Evolutionary conservation across 805 yeast genomes (phyloP).

Genomic region (Wickerhamomyces alni): DNA sequence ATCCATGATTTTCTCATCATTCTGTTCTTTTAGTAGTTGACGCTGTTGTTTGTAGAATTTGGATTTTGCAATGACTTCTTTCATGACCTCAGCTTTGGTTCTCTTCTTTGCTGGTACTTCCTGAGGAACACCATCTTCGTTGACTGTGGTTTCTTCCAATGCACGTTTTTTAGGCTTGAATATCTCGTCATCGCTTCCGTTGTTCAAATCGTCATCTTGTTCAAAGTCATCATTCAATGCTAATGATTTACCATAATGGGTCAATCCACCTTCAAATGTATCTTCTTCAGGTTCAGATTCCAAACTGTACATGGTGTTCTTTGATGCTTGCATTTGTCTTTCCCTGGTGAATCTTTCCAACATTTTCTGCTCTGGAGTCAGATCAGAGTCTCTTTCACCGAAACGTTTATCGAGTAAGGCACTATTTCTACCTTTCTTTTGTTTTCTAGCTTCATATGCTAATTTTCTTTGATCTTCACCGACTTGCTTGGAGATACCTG

Average conservation of each 20-base stretch:
- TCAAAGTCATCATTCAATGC: conserved; percentile 51
- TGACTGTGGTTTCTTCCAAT: conserved; percentile 2
- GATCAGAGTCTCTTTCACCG: conserved; percentile 70
- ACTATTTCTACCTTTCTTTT: conserved; percentile 67
- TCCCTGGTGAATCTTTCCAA: conserved; percentile 91
- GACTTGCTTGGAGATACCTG: conserved; percentile 60
- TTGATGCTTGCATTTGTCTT: conserved; percentile 58
- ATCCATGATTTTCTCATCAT: conserved; percentile 55
- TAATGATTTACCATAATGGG: conserved; percentile 74
- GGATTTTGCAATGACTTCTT: conserved; percentile 78
- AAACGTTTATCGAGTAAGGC: conserved; percentile 81
- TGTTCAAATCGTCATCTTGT: conserved; percentile 37
- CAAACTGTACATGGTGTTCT: conserved; percentile 60
- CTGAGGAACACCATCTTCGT: conserved; percentile 11
- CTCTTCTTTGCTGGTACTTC: conserved; percentile 49
- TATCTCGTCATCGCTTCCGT: conserved; percentile 30
- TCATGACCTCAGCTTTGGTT: conserved; percentile 81
- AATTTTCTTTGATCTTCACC: conserved; percentile 60
- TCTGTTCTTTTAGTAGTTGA: conserved; percentile 55
- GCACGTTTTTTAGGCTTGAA: conserved; percentile 29
- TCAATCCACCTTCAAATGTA: conserved; percentile 39
- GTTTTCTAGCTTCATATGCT: conserved; percentile 59
- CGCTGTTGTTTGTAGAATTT: conserved; percentile 73
- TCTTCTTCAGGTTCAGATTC: conserved; percentile 55
- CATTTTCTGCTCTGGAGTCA: conserved; percentile 91